Evolutionary conservation across 164 flowering plant species (phyloP).

Genomic region (Vitis rupestris): DNA sequence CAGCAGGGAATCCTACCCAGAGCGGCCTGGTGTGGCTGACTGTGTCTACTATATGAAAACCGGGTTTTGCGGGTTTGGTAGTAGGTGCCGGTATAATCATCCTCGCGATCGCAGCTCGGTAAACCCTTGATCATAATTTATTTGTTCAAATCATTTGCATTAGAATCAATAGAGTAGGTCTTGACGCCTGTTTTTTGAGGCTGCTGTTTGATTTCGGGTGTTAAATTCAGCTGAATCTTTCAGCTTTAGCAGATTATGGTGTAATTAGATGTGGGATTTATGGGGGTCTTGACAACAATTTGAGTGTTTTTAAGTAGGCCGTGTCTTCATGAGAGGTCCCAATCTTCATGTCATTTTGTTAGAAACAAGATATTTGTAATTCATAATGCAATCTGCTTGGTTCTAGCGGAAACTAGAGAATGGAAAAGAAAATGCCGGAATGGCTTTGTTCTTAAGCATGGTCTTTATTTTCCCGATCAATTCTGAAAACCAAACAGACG

Average conservation of each 20-base stretch:
- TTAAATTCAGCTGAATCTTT: not conserved
- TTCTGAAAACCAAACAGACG: not conserved
- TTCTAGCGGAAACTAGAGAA: not conserved
- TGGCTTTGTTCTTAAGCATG: not conserved
- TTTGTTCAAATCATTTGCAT: not conserved
- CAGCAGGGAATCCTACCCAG: constrained; percentile 61
- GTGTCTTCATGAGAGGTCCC: too few relatives aligned
- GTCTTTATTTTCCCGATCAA: not conserved
- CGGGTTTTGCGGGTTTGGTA: constrained; percentile 82
- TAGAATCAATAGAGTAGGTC: not conserved
- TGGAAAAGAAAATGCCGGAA: not conserved
- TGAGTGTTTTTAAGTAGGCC: not conserved
- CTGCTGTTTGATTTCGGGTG: not conserved
- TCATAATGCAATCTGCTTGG: too few relatives aligned
- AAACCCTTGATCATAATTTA: constrained; percentile 3
- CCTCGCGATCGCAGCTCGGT: constrained; percentile 76
- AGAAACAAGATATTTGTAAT: too few relatives aligned
- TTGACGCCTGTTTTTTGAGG: not conserved
- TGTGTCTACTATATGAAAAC: constrained; percentile 82
- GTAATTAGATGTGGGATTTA: not conserved
- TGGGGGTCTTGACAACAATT: not conserved
- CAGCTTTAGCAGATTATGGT: not conserved
- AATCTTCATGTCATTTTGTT: too few relatives aligned
- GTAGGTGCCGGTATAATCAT: constrained; percentile 81
- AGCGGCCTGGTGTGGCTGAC: constrained; percentile 69